These are phyloP conservation scores for Globisporangium polare DNA, from an alignment of 352 stramenopile species.

Conservation along the genomic window DNA sequence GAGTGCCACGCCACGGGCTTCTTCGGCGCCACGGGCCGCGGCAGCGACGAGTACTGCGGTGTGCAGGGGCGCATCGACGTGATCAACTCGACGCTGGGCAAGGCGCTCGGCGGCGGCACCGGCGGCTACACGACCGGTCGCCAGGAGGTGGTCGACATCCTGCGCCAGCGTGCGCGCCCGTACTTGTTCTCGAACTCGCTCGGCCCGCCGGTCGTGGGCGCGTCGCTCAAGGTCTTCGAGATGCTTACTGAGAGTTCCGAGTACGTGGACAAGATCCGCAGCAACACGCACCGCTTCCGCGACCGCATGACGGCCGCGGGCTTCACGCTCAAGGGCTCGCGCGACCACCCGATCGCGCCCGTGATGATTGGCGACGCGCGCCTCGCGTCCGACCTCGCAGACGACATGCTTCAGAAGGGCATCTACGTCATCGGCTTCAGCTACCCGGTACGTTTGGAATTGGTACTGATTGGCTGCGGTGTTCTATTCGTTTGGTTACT, in stretches of 20 bases:
- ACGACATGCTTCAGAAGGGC: slow-evolving; percentile 90
- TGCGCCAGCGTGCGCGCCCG: slow-evolving; percentile 88
- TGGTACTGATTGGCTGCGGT: not conserved
- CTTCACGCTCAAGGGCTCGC: slow-evolving; percentile 87
- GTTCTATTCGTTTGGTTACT: not conserved
- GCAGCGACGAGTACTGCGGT: slow-evolving; percentile 91
- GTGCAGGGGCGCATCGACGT: slow-evolving; percentile 89
- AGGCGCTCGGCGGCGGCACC: slow-evolving; percentile 91
- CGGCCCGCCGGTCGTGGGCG: slow-evolving; percentile 90
- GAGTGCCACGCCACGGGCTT: slow-evolving; percentile 94
- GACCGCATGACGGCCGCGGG: slow-evolving; percentile 88
- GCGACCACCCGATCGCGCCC: slow-evolving; percentile 88
- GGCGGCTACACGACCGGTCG: slow-evolving; percentile 91
- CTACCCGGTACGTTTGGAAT: slow-evolving; percentile 84
- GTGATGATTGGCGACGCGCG: slow-evolving; percentile 92
- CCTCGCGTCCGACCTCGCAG: slow-evolving; percentile 85
- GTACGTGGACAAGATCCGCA: slow-evolving; percentile 84
- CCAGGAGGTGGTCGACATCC: slow-evolving; percentile 89
- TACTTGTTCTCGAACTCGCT: slow-evolving; percentile 95
- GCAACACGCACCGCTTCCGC: slow-evolving; percentile 91
- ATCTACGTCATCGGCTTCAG: slow-evolving; percentile 96
- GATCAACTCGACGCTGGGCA: slow-evolving; percentile 94
- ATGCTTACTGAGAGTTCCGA: slow-evolving; percentile 87
- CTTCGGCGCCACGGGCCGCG: slow-evolving; percentile 89
- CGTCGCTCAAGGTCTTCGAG: slow-evolving; percentile 92